Evolutionary conservation across 2,329 filamentous ascomycete genomes (phyloP).

Genomic region (Nannizzia gypsea): DNA sequence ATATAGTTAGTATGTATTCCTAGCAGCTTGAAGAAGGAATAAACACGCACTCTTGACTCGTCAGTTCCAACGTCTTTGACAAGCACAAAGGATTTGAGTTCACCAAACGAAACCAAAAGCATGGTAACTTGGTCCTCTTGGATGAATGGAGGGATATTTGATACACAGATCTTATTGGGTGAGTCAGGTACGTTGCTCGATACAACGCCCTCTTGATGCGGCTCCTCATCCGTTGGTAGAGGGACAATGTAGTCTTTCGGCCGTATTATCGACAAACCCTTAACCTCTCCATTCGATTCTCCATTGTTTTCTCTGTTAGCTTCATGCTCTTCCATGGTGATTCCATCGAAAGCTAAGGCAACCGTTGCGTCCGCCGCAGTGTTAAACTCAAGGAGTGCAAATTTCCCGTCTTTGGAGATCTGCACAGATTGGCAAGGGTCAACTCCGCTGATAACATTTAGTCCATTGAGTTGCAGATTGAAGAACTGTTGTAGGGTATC

Average conservation of each 20-base stretch:
- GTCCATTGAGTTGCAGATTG: constrained; percentile 90
- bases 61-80: constrained; percentile 78
- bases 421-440: constrained; percentile 81
- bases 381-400: constrained; percentile 87
- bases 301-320: constrained; percentile 38
- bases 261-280: constrained; percentile 59
- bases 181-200: constrained; percentile 78
- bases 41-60: constrained; percentile 63
- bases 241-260: constrained; percentile 98
- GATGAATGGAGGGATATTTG: constrained; percentile 78
- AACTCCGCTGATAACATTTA: constrained; percentile 73
- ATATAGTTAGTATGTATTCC: not conserved
- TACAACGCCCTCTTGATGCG: constrained; percentile 64
- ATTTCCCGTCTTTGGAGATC: constrained; percentile 63
- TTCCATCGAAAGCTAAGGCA: constrained; percentile 78
- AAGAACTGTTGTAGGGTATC: constrained; percentile 74
- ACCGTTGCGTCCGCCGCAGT: constrained; percentile 78
- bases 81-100: constrained; percentile 80
- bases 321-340: constrained; percentile 68
- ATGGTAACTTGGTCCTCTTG: constrained; percentile 86
- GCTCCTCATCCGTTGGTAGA: constrained; percentile 58
- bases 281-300: constrained; percentile 42
- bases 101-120: constrained; percentile 79
- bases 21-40: not conserved
- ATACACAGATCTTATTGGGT: constrained; percentile 86